Base-by-base conservation (phyloP, 2,329 filamentous ascomycete species). In the Aurifilum marmelostoma region DNA sequence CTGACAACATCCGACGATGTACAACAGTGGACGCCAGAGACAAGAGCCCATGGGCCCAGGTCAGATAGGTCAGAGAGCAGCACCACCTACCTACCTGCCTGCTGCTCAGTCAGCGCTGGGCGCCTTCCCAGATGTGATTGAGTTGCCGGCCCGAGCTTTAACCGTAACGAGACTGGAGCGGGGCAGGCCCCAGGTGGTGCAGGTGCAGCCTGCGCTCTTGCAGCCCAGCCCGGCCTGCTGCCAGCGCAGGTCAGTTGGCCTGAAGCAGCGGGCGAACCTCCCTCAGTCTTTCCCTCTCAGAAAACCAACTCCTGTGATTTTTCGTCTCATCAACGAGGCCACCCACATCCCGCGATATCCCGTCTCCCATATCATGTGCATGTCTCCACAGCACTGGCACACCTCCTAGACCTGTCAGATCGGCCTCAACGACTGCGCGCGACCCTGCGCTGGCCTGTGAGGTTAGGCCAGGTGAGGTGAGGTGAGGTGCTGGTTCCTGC, bases 111-210 rank as follows among this genome's bases (percentile, higher is more conserved):
- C 64, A 66, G 54, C 64, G 6, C 52, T 47, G 39, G 41, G 37
- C 41, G 60, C 60, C 60, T 32, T 41, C 60, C 60, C 24, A 37
- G 39, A 39, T 27, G 16, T 18, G 24, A 34, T 21, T 32, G 37
- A 41, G 18, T 21, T 16, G 14, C 24, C 41, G 65, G 56, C 29
- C 65, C 65, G 65, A 62, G 56, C 27, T 61, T 67, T 67, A 66
- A 29, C 64, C 64, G 64, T 50, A 60, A 56, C 32, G 50, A 32
- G 63, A 39, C 39, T 65, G 58, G 58, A 43, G 29, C 58, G 47
- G 52, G 59, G 39, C 34, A 34, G 41, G 56, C 16, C 56, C 29
- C 16, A n/a, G 29, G 14, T 56, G 61, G 50, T 59, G 56, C 56
- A 59, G 32, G 24, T 29, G 56, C 56, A 34, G 56, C 27, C 24